A percentile compares a stretch with the other conserved stretches of the same genome.
These are phyloP conservation scores for Metschnikowia picachoensis DNA, from an alignment of 805 yeast species.

Conservation along the genomic window DNA sequence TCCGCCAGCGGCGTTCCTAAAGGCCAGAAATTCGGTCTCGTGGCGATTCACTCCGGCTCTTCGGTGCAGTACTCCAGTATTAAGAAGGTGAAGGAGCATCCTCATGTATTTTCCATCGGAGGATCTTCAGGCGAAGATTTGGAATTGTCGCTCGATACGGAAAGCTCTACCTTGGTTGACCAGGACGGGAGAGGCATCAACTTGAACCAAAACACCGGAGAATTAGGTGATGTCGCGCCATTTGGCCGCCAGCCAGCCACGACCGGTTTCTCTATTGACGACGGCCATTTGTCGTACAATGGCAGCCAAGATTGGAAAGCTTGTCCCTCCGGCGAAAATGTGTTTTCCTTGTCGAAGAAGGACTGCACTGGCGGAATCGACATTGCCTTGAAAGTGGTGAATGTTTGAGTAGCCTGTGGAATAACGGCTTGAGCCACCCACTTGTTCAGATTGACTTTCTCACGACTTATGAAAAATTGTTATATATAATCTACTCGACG, in stretches of 20 bases:
- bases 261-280: constrained; percentile 36
- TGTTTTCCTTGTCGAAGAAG: constrained; percentile 21
- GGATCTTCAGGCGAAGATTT: constrained; percentile 28
- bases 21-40: constrained; percentile 17
- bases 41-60: constrained; percentile 25
- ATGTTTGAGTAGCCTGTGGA: background rate
- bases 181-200: constrained; percentile 28
- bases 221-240: constrained; percentile 32
- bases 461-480: too few species aligned
- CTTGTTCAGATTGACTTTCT: too few species aligned
- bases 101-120: constrained; percentile 33
- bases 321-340: constrained; percentile 30
- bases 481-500: background rate
- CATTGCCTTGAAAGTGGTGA: constrained; percentile 23
- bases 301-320: constrained; percentile 37
- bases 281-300: constrained; percentile 34
- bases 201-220: constrained; percentile 29
- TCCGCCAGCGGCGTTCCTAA: constrained; percentile 6
- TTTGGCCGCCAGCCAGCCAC: constrained; percentile 31
- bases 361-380: constrained; percentile 29
- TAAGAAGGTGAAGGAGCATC: constrained; percentile 28
- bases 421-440: background rate
- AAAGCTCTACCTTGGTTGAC: constrained; percentile 26
- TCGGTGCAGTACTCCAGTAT: constrained; percentile 24
- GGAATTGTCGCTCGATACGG: constrained; percentile 22